phyloP scores from a whole-genome alignment of 2,329 filamentous ascomycete species.

The Sclerotinia minor region DNA sequence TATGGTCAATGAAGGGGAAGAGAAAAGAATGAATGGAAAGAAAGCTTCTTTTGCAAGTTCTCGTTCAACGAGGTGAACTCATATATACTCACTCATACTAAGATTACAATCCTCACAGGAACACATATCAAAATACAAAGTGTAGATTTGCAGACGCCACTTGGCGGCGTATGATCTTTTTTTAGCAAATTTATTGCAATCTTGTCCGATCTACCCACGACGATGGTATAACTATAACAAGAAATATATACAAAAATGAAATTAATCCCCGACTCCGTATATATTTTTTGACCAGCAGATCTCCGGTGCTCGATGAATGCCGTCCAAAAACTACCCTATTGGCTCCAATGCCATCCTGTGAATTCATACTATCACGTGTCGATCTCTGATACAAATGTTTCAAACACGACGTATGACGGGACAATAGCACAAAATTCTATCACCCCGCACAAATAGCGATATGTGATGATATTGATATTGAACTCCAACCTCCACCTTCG shows the following conservation, averaged over 20 bases:
- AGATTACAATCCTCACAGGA: neutral
- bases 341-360: neutral
- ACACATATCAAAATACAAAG: neutral
- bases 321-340: neutral
- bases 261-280: neutral
- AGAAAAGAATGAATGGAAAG: neutral
- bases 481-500: neutral
- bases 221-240: neutral
- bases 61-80: no score
- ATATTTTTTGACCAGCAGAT: neutral
- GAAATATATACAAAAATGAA: neutral
- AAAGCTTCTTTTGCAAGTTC: neutral
- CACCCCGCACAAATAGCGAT: neutral
- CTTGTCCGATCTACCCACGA: neutral
- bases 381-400: conserved; percentile 7
- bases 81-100: neutral
- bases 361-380: conserved; percentile 4
- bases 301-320: neutral
- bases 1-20: neutral
- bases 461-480: neutral
- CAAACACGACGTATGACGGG: conserved; percentile 5
- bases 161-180: neutral
- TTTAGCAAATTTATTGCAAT: neutral
- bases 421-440: conserved; percentile 1
- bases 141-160: neutral